phyloP scores from a whole-genome alignment of 257 asterid species.

The Nicotiana sylvestris region DNA sequence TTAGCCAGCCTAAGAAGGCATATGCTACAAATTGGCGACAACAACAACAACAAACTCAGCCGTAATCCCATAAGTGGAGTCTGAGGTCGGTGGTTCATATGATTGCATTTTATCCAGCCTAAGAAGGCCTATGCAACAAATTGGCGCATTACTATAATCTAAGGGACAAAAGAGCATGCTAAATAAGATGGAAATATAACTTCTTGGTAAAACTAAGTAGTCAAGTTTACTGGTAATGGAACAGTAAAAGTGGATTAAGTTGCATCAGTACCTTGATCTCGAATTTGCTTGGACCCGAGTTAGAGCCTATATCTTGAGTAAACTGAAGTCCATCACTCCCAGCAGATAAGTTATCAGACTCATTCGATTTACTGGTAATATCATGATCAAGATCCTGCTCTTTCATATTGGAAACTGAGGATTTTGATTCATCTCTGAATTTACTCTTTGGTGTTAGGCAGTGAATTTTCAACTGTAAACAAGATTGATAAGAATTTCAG shows the following conservation, averaged over 20 bases:
- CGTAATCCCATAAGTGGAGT: neutral
- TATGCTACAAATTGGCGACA: neutral
- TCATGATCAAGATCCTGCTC: constrained; percentile 29
- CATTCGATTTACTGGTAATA: constrained; percentile 25
- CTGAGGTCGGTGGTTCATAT: too few species aligned
- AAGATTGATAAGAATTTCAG: constrained; percentile 10
- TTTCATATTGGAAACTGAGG: constrained; percentile 17
- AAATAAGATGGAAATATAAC: too few species aligned
- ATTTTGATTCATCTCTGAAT: constrained; percentile 34
- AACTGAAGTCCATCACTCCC: constrained; percentile 23
- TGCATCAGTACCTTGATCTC: constrained; percentile 43
- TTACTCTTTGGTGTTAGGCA: constrained; percentile 53
- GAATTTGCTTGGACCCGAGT: constrained; percentile 32
- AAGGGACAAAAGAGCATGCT: too few species aligned
- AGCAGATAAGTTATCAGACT: constrained; percentile 33
- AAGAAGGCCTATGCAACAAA: neutral
- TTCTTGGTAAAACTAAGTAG: too few species aligned
- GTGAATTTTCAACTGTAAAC: constrained; percentile 67
- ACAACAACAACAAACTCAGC: neutral
- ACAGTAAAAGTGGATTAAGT: neutral
- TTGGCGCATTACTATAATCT: neutral
- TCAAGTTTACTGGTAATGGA: neutral
- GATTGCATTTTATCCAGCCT: too few species aligned
- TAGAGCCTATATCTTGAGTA: constrained; percentile 29
- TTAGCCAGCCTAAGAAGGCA: neutral